A percentile compares a stretch with the other conserved stretches of the same genome.
Evolutionary conservation across 2,329 filamentous ascomycete genomes (phyloP).

Genomic region (Pyrenophora seminiperda): DNA sequence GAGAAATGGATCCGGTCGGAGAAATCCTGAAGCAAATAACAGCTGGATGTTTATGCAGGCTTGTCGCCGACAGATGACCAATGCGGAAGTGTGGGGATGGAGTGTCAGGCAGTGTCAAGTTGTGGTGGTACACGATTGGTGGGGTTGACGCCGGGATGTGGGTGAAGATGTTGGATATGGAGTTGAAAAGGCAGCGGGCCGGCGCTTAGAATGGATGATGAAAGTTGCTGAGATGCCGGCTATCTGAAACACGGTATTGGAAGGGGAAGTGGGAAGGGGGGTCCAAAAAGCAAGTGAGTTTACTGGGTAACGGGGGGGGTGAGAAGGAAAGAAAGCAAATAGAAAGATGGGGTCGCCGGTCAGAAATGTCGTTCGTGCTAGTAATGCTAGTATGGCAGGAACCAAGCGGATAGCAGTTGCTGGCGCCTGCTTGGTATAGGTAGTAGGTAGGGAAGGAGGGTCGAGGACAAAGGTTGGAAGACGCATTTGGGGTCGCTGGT

Average conservation of each 20-base stretch:
- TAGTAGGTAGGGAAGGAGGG: constrained; percentile 24
- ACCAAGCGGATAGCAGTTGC: constrained; percentile 30
- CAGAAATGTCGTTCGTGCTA: constrained; percentile 19
- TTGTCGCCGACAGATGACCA: constrained; percentile 13
- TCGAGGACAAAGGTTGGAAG: constrained; percentile 19
- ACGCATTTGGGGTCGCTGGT: constrained; percentile 24
- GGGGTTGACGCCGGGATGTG: constrained; percentile 35
- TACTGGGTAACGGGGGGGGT: constrained; percentile 23
- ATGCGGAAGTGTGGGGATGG: constrained; percentile 19
- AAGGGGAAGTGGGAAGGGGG: no score
- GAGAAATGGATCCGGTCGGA: constrained; percentile 24
- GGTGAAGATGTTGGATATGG: constrained; percentile 24
- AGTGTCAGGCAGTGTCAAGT: no score
- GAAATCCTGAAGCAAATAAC: constrained; percentile 23
- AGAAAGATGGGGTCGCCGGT: constrained; percentile 15
- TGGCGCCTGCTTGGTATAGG: constrained; percentile 29
- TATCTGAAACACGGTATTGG: constrained; percentile 38
- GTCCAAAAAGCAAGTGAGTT: constrained; percentile 31
- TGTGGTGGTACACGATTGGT: constrained; percentile 36
- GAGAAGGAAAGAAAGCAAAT: constrained; percentile 21
- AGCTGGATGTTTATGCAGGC: constrained; percentile 30
- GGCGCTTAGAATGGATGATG: constrained; percentile 40
- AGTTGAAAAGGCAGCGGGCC: constrained; percentile 33
- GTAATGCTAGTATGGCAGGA: constrained; percentile 21
- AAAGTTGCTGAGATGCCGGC: constrained; percentile 35